Base-by-base conservation (phyloP, 768 basidiomycete genomes). In the Royoungia palumana region DNA sequence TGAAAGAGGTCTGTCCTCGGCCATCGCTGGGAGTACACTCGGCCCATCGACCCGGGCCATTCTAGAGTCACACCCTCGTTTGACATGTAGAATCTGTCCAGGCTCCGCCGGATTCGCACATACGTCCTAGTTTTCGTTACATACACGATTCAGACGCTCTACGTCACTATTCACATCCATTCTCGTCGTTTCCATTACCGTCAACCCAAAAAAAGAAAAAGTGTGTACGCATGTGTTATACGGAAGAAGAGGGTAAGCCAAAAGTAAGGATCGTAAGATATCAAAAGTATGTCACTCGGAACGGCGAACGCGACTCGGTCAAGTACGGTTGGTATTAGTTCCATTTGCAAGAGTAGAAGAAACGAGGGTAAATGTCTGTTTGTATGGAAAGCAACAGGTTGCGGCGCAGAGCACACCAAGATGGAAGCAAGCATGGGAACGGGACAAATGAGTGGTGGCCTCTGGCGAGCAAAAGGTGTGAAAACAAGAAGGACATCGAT, bases 241-340 rank as follows among this genome's bases (percentile, higher is more conserved):
- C 36, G 44, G 12, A 48, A 27, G n/a, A 41, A 9, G 30, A 24
- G 37, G n/a, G 10, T 9, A 17, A 16, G 12, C 5, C 19, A n/a
- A 24, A 28, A 34, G 39, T 30, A 46, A 54, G 34, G 32, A 34
- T 39, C 10, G 28, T 28, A 35, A 28, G 39, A 24, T 7, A 25
- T 37, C 21, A n/a, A 22, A 42, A 41, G 40, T 35, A 49, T 40
- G n/a, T 16, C 21, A 42, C 37, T 36, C 35, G 8, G 45, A 40
- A 28, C n/a, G 21, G 17, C 30, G 19, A 54, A 47, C 27, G 34
- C 4, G 17, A 22, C 20, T 41, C 44, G 32, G 44, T 46, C 46
- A 58, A 44, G 44, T 56, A 51, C 38, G 35, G 21, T 41, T 35
- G 45, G 56, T 40, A 55, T 59, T 36, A 36, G 51, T 51, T 55